Conservation (phyloP, 169 alveolate genomes). For the Eimeria praecox region DNA sequence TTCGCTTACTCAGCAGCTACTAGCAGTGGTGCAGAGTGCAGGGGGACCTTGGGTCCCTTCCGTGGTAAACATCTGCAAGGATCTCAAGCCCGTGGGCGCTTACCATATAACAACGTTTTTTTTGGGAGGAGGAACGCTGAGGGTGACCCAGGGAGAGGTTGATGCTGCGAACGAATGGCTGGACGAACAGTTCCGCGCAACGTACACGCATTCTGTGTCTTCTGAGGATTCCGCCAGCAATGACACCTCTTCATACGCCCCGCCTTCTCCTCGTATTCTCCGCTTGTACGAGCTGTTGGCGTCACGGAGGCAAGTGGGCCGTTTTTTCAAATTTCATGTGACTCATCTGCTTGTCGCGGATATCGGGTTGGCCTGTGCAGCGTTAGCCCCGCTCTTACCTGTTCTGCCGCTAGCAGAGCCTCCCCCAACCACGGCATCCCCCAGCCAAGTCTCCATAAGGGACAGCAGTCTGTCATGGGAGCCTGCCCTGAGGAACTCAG, state of each 20-base stretch:
- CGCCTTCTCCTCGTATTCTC: constrained; percentile 12
- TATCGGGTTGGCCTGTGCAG: constrained; percentile 70
- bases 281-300: constrained; percentile 52
- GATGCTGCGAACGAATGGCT: constrained; percentile 57
- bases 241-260: background rate
- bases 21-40: background rate
- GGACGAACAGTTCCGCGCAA: background rate
- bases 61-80: background rate
- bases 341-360: constrained; percentile 41
- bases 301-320: constrained; percentile 41
- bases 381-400: constrained; percentile 26
- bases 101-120: constrained; percentile 49
- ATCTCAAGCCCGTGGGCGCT: background rate
- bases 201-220: background rate
- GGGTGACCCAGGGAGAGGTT: constrained; percentile 16
- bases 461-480: background rate
- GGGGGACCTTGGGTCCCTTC: constrained; percentile 15
- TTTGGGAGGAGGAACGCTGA: constrained; percentile 47
- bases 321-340: background rate
- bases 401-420: constrained; percentile 47
- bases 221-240: background rate
- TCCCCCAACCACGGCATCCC: background rate
- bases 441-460: background rate
- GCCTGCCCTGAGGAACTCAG: background rate
- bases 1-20: constrained; percentile 32